Base-by-base conservation (phyloP, 2,329 filamentous ascomycete species). In the Beauveria rudraprayagi region DNA sequence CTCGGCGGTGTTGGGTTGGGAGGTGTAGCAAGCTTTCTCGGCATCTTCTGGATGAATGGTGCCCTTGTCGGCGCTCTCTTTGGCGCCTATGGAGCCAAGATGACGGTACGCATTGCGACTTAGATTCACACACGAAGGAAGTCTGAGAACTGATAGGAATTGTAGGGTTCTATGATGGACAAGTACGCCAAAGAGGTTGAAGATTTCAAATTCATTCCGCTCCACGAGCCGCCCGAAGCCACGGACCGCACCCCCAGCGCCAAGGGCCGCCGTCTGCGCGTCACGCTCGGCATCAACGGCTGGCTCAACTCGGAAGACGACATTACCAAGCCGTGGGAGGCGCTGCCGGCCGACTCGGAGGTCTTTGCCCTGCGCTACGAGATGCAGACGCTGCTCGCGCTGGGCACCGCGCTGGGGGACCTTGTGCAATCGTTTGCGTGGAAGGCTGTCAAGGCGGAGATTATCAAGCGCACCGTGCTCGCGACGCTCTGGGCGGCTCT, bases 301-400 rank as follows among this genome's bases (percentile, higher is more conserved):
- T 96, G 92, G 92, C 79, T 96, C 14, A 87, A 83, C 2, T 80
- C 84, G 8, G 84, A 89, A 65, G 83, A 88, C 34, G 91, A 96
- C 66, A 83, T 96, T 28, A 82, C 88, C 5, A 83, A 84, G 64
- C 92, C 92, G 0, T 97, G 92, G 92, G 82, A 83, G 37, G 86
- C 88, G 34, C 78, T 96, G 14, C 83, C 85, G 3, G 77, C 83
- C 37, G 82, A 89, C 63, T 82, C 88, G 1, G 92, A 96, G 71
- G 86, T 90, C 0, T 96, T 96, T 69, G 92, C 91, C 1, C 77
- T 96, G 6, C 83, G 90, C 3, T 96, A 89, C 76, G 92, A 97
- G 73, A 84, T 93, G 67, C 83, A 89, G 62, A 84, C 88, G 2
- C 78, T 97, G 2, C 78, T 96, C 63, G 84, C 85, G 11, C 83